Evolutionary conservation across 345 rosid genomes (phyloP), one percentile per base, ranked within the genome.

Genomic region (Erucastrum elatum): DNA sequence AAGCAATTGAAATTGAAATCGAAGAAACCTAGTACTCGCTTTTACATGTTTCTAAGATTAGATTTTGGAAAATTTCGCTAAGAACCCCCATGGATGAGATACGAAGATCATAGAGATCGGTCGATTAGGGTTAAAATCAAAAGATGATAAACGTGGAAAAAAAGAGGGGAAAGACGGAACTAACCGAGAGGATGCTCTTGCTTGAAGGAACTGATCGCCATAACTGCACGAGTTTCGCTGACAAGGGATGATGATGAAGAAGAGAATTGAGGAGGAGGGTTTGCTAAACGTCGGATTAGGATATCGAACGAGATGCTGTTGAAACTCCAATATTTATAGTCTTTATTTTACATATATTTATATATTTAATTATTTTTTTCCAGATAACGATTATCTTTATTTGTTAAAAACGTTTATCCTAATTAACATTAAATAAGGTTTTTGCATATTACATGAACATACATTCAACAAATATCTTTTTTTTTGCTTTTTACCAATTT

Each of bases 101-200:
- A 46, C 0, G 13, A 63, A 11, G 35, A 83, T 76, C 34, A 59
- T 49, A 17, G 37, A 49, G 31, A 35, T 59, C 5, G 37, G 17
- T 58, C 25, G 53, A 51, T 6, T 51, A 44, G 61, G 53, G 41
- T 51, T n/a, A 12, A 16, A 6, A 76, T 73, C 63, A 46, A 35
- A 66, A 30, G 34, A 8, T 29, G 21, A 64, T 2, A 64, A 63
- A 25, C 4, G 26, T 15, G 35, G 0, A 3, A 33, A 83, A 60
- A 10, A 13, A 3, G 5, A 31, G 30, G 77, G 61, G 13, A 35
- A 8, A 26, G 70, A 0, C 16, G 55, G 75, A 25, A 79, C 87
- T 41, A 78, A 91, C 98, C 98, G 55, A 94, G 93, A 35, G 98
- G 98, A 59, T 92, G 97, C 77, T 94, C 98, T 84, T 85, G 78